These are phyloP conservation scores for Scortechinia acanthostroma DNA, from an alignment of 2,329 filamentous ascomycete genomes.

Conservation along the genomic window DNA sequence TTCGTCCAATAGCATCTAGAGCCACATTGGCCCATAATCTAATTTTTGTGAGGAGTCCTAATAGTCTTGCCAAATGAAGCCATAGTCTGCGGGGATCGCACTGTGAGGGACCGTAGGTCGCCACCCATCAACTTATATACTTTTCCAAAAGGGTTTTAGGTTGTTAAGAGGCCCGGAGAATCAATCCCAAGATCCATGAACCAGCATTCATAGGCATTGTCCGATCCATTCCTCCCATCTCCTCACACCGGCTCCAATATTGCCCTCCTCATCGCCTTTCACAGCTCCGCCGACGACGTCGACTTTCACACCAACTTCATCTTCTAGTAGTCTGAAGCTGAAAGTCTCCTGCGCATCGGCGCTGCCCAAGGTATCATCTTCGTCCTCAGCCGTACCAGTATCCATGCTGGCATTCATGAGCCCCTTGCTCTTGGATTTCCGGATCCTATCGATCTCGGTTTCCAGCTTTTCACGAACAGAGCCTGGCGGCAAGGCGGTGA, in stretches of 20 bases:
- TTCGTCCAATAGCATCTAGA: too few relatives aligned
- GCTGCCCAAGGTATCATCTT: constrained; percentile 54
- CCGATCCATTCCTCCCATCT: constrained; percentile 59
- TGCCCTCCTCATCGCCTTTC: constrained; percentile 26
- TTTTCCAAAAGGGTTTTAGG: too few relatives aligned
- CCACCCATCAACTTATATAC: too few relatives aligned
- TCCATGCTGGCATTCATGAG: constrained; percentile 43
- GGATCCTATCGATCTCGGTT: constrained; percentile 45
- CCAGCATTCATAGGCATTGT: constrained; percentile 37
- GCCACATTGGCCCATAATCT: too few relatives aligned
- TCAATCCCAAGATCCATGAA: too few relatives aligned
- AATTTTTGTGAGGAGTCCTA: too few relatives aligned
- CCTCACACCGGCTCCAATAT: constrained; percentile 38
- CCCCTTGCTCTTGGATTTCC: constrained; percentile 45
- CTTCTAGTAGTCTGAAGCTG: constrained; percentile 46
- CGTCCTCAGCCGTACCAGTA: constrained; percentile 27
- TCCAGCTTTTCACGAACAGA: constrained; percentile 47
- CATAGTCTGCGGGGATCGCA: too few relatives aligned
- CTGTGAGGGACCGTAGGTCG: too few relatives aligned
- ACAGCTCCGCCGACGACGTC: constrained; percentile 40
- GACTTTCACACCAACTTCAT: constrained; percentile 40
- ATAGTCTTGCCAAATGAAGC: too few relatives aligned
- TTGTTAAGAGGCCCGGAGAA: too few relatives aligned
- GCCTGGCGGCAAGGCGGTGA: constrained; percentile 51
- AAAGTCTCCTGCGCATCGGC: constrained; percentile 46